Base-by-base conservation (phyloP, 2,329 filamentous ascomycete genomes). In the Aspergillus pseudotamarii region DNA sequence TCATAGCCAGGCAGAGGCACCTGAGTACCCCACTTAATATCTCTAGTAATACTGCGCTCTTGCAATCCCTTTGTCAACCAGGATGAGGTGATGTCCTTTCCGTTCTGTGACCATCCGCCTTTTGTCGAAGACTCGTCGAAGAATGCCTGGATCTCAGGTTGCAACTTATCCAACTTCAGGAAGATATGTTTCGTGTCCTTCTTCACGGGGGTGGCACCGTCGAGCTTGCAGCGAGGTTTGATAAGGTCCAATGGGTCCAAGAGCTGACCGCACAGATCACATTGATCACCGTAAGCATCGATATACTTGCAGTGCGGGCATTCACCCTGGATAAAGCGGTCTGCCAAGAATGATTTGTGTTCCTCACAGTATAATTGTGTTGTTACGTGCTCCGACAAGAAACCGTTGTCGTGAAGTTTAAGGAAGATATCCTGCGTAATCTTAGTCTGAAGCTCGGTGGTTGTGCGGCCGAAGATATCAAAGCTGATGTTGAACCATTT, bases 401-500 rank as follows among this genome's bases (percentile, higher is more conserved):
- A 96, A 32, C 91, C 93, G 72, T 97, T 97, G 67, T 95, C 86
- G 81, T 93, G 85, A n/a, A 99, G 86, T 76, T 93, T 89, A 61
- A 84, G 82, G 80, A 98, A 98, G 69, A 98, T 94, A 67, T 92
- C 88, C 80, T 98, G 95, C 11, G 94, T 92, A 71, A 99, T 98
- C 69, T 93, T 87, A 26, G 93, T 97, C 80, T 98, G 95, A 72
- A 95, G 87, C 60, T 87, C 80, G 21, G 94, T 98, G 3, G 94
- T 93, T 6, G 95, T 98, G 64, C 94, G 90, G 66, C 94, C 95
- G 76, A 98, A 99, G 79, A 94, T 90, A 80, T 98, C 94, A 76
- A 98, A 98, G 63, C 87, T 89, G 74, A 98, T 94, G 75, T 93
- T 88, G 82, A 99, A 99, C 93, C 94, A 97, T 78, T 96, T 87